These are phyloP conservation scores for Calonectria montana DNA, from an alignment of 2,329 filamentous ascomycete genomes.

Conservation along the genomic window DNA sequence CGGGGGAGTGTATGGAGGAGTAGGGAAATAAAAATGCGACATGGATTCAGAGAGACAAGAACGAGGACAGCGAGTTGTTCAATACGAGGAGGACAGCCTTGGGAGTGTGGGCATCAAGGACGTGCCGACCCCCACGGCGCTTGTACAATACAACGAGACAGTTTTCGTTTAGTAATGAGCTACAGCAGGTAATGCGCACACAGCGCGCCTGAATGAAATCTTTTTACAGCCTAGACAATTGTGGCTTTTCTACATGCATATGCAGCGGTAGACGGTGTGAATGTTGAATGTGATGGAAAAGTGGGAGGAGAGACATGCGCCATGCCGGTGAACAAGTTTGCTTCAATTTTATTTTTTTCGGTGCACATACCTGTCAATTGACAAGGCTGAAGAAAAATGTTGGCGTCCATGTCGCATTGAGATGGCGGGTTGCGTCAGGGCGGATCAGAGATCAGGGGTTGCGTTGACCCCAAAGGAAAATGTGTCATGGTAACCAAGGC, in stretches of 20 bases:
- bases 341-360: no score
- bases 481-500: constrained; percentile 11
- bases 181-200: constrained; percentile 35
- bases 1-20: constrained; percentile 8
- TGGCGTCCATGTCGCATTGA: constrained; percentile 1
- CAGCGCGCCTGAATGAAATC: constrained; percentile 38
- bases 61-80: constrained; percentile 23
- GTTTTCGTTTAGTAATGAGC: constrained; percentile 45
- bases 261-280: neutral
- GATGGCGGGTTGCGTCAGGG: constrained; percentile 16
- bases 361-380: neutral
- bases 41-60: constrained; percentile 25
- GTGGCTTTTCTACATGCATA: neutral
- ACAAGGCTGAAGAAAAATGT: constrained; percentile 3
- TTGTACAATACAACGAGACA: constrained; percentile 45
- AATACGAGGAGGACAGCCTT: constrained; percentile 32
- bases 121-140: constrained; percentile 35
- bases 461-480: constrained; percentile 24
- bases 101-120: constrained; percentile 37
- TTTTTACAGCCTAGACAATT: constrained; percentile 34
- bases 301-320: no score
- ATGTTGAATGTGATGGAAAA: neutral
- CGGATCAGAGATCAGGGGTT: constrained; percentile 1
- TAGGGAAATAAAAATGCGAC: constrained; percentile 6
- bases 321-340: neutral